Conservation (phyloP, 2,329 filamentous ascomycete species). For the Aureobasidium sp. region DNA sequence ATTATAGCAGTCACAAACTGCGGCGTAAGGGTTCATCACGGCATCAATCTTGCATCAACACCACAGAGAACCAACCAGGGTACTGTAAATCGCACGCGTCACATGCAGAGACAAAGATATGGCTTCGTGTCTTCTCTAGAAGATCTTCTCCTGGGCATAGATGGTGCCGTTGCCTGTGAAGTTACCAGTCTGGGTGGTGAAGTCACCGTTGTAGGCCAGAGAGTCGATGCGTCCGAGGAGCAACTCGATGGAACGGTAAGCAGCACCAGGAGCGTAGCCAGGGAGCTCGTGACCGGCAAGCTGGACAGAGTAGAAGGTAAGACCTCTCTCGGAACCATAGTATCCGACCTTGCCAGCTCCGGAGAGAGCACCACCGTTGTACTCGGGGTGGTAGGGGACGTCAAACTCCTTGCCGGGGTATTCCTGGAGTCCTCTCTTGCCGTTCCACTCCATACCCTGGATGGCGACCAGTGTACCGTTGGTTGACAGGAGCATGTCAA, state of each 20-base stretch:
- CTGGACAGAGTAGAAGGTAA: constrained; percentile 22
- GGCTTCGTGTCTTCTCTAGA: neutral
- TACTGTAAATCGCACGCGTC: neutral
- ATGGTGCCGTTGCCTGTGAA: constrained; percentile 16
- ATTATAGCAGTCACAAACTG: neutral
- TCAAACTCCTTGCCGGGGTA: constrained; percentile 18
- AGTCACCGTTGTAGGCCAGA: constrained; percentile 33
- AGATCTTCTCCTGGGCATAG: neutral
- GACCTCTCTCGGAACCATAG: constrained; percentile 20
- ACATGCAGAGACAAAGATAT: neutral
- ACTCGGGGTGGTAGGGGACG: constrained; percentile 19
- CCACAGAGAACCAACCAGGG: neutral
- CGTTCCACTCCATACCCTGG: constrained; percentile 27
- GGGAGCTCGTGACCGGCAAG: constrained; percentile 21
- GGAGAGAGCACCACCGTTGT: neutral
- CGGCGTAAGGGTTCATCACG: neutral
- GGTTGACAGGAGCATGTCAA: constrained; percentile 22
- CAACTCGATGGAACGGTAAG: constrained; percentile 66
- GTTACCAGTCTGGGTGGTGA: constrained; percentile 28
- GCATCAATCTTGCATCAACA: neutral
- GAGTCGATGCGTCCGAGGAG: constrained; percentile 60
- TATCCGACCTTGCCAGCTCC: constrained; percentile 21
- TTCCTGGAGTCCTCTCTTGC: constrained; percentile 21
- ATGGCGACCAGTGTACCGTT: constrained; percentile 24
- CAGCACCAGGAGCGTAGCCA: constrained; percentile 32